Conservation (phyloP, 2,329 filamentous ascomycete genomes). For the Penicillium olsonii region DNA sequence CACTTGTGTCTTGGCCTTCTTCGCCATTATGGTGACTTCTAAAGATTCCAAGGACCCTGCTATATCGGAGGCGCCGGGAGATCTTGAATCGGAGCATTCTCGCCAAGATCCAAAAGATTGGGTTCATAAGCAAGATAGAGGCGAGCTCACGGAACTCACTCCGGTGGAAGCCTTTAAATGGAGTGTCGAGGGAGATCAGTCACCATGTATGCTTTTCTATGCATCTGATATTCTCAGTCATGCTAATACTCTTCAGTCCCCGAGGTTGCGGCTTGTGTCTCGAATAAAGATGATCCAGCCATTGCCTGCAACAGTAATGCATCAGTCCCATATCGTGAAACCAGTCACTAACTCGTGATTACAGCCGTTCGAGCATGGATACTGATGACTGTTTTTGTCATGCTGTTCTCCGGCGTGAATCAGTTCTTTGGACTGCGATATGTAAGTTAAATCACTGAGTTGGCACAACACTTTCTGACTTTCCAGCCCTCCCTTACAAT, state of each 20-base stretch:
- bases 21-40: not conserved
- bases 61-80: not conserved
- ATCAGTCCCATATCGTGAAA: not conserved
- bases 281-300: slow-evolving; percentile 37
- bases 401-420: slow-evolving; percentile 26
- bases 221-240: too few relatives aligned
- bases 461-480: not conserved
- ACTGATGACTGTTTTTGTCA: slow-evolving; percentile 27
- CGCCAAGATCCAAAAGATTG: slow-evolving; percentile 3
- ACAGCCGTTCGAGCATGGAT: slow-evolving; percentile 35
- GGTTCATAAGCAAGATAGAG: slow-evolving; percentile 7
- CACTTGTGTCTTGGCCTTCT: not conserved
- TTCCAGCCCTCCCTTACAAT: slow-evolving; percentile 25
- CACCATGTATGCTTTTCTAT: slow-evolving; percentile 31
- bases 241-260: slow-evolving; percentile 28
- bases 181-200: slow-evolving; percentile 42
- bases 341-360: not conserved
- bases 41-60: not conserved
- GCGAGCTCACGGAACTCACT: slow-evolving; percentile 34
- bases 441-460: slow-evolving; percentile 11
- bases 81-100: slow-evolving; percentile 11
- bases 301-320: slow-evolving; percentile 33
- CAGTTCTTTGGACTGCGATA: slow-evolving; percentile 30
- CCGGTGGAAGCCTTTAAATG: slow-evolving; percentile 40
- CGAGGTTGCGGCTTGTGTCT: slow-evolving; percentile 40